Base-by-base conservation (phyloP, 768 basidiomycete species). In the Phallus indusiatus region DNA sequence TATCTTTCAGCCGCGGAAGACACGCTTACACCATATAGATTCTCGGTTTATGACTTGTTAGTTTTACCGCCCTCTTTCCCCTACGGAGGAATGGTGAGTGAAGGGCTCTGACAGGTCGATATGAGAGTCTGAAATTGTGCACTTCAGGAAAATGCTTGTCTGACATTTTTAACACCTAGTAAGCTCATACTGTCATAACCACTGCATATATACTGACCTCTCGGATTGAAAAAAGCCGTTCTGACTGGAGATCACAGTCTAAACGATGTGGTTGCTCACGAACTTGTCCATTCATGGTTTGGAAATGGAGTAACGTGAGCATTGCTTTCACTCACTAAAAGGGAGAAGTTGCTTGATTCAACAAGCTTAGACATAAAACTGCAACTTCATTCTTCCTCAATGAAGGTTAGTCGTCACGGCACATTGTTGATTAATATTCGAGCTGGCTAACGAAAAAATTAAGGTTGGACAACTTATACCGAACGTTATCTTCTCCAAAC, bases 51-150 rank as follows among this genome's bases (percentile, higher is more conserved):
- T 67, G 94, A 97, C 68, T 69, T 95, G 1, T 78, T 97, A 18
- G 84, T 97, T 21, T 76, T 97, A 3, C 94, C 94, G 0, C 86
- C 90, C 12, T 86, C 88, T 0, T 97, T 96, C 78, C 94, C 94
- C 0, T 95, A 88, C 68, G 94, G 92, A 54, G 92, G 90, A 61
- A 87, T 90, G 90, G 86, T 85, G 61, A 64, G 78, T 69, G 12
- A 1, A 20, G 54, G 11, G 48, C 21, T n/a, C n/a, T n/a, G n/a
- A 35, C 46, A 22, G 20, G 28, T 54, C 56, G 37, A 12, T 54
- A 57, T 34, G 35, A 48, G 3, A 55, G 54, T 62, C 9, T 14
- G 22, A 35, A 56, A n/a, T 1, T 47, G 12, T 42, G 2, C 12
- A 14, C 12, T 42, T 2, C 61, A 90, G 90, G 92, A 95, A 81